Percentiles rank a stretch among this genome's conserved stretches.
Conservation (phyloP, 2,329 filamentous ascomycete species). For the Fusarium pseudocircinatum region DNA sequence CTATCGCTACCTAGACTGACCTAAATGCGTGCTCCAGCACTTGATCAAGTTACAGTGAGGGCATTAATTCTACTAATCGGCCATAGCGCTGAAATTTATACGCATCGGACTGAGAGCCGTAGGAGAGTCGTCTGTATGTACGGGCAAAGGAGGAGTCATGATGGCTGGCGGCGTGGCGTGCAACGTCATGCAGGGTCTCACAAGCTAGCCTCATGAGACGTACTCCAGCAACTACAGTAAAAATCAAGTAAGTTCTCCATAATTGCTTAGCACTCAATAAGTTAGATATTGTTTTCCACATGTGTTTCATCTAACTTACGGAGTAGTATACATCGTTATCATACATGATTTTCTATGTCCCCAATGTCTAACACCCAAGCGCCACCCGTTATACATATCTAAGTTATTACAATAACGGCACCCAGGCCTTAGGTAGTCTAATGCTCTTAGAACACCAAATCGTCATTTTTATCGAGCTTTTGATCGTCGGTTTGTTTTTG, state of each 20-base stretch:
- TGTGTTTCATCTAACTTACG: neutral
- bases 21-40: neutral
- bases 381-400: conserved; percentile 32
- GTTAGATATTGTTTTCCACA: neutral
- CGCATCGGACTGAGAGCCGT: neutral
- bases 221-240: neutral
- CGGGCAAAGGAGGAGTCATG: conserved; percentile 15
- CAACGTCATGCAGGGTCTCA: conserved; percentile 27
- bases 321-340: conserved; percentile 27
- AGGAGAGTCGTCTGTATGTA: neutral
- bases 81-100: neutral
- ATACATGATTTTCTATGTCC: conserved; percentile 14
- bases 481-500: conserved; percentile 12
- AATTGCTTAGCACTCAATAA: neutral
- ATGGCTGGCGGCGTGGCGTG: conserved; percentile 10
- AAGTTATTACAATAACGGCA: conserved; percentile 20
- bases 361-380: conserved; percentile 10
- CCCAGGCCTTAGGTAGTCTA: neutral
- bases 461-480: conserved; percentile 5
- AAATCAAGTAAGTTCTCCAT: neutral
- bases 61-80: neutral
- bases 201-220: conserved; percentile 23
- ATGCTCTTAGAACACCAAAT: conserved; percentile 21
- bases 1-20: neutral
- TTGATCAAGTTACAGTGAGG: neutral